Conservation (phyloP, 495 filamentous ascomycete genomes). For the Aspergillus homomorphus region DNA sequence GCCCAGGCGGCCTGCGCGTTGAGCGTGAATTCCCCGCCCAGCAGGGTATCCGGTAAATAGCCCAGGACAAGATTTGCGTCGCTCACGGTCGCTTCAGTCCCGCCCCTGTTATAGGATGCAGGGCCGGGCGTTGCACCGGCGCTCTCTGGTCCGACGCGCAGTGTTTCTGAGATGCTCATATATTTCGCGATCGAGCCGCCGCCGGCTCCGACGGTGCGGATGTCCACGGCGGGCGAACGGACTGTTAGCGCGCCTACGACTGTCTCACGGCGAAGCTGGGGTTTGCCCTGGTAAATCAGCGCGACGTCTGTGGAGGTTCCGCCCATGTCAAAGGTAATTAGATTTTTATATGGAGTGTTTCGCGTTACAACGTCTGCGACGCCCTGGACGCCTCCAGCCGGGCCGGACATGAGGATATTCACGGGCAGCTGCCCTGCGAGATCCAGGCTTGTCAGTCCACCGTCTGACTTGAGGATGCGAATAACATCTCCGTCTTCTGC, state of each 20-base stretch:
- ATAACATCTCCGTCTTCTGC: constrained; percentile 38
- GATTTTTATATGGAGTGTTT: constrained; percentile 45
- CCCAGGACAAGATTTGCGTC: constrained; percentile 50
- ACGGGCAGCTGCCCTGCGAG: constrained; percentile 46
- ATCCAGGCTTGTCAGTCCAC: constrained; percentile 42
- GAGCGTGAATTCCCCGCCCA: constrained; percentile 46
- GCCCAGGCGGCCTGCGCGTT: constrained; percentile 34
- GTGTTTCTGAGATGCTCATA: constrained; percentile 44
- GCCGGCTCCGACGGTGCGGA: constrained; percentile 49
- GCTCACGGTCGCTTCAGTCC: constrained; percentile 44
- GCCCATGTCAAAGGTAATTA: constrained; percentile 53
- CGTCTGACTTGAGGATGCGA: constrained; percentile 49
- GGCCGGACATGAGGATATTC: constrained; percentile 48
- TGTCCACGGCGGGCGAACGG: constrained; percentile 46
- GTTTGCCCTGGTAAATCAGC: constrained; percentile 43
- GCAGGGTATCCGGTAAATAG: constrained; percentile 43
- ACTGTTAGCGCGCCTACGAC: constrained; percentile 45
- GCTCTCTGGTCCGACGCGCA: constrained; percentile 51
- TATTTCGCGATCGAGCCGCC: constrained; percentile 48
- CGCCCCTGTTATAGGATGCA: constrained; percentile 48
- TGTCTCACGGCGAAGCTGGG: constrained; percentile 47
- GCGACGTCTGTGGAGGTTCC: constrained; percentile 51
- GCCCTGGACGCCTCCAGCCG: constrained; percentile 47
- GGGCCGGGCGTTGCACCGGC: constrained; percentile 46
- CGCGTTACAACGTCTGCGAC: constrained; percentile 46